Evolutionary conservation across 352 stramenopile species (phyloP).

Genomic region (Pythium grandisporangium): DNA sequence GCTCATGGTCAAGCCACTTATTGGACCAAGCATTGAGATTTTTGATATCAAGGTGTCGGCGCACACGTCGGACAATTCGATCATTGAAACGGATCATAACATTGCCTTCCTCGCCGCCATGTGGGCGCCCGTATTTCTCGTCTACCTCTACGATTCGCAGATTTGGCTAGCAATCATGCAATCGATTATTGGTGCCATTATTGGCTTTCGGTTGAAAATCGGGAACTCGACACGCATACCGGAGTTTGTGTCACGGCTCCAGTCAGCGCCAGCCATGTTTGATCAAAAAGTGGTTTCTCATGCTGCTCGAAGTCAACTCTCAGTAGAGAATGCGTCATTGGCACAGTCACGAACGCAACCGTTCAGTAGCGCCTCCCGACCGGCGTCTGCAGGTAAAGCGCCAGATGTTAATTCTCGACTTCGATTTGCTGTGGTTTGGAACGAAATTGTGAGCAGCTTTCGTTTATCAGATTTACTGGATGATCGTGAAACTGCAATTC

Average conservation of each 20-base stretch:
- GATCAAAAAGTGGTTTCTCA: constrained; percentile 74
- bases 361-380: too few species aligned
- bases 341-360: too few species aligned
- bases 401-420: constrained; percentile 72
- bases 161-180: constrained; percentile 85
- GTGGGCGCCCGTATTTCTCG: constrained; percentile 70
- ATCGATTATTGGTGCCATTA: constrained; percentile 59
- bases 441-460: constrained; percentile 86
- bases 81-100: constrained; percentile 74
- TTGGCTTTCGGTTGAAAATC: constrained; percentile 76
- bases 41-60: constrained; percentile 65
- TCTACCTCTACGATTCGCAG: constrained; percentile 84
- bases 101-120: constrained; percentile 71
- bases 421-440: constrained; percentile 84
- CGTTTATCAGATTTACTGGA: constrained; percentile 80
- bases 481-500: constrained; percentile 78
- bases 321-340: too few species aligned
- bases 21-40: constrained; percentile 94
- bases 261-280: constrained; percentile 57
- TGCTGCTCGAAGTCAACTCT: constrained; percentile 50
- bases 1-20: constrained; percentile 96
- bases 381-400: constrained; percentile 22
- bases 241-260: constrained; percentile 61
- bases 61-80: constrained; percentile 29
- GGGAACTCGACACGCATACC: constrained; percentile 69